Conservation (phyloP, 1,284 basidiomycete genomes). For the Leccinum fuscescens region DNA sequence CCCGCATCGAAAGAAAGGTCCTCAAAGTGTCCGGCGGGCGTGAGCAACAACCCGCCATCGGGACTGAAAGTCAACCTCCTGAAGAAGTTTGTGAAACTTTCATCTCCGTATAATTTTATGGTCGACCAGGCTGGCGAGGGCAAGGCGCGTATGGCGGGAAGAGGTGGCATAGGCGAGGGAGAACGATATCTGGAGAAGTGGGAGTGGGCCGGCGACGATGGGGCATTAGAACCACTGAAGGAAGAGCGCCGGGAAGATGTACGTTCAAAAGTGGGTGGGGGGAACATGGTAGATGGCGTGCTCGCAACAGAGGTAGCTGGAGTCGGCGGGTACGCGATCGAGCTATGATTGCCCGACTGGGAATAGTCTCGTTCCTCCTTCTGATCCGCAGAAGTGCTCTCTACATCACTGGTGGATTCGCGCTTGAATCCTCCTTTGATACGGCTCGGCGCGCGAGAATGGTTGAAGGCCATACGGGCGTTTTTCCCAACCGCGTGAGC, state of each 20-base stretch:
- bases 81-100: constrained; percentile 96
- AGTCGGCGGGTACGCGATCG: constrained; percentile 49
- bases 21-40: constrained; percentile 95
- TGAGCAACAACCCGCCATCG: constrained; percentile 89
- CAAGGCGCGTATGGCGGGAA: constrained; percentile 79
- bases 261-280: constrained; percentile 64
- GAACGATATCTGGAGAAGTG: constrained; percentile 64
- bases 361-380: constrained; percentile 33
- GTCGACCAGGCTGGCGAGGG: constrained; percentile 49
- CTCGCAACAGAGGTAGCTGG: constrained; percentile 61
- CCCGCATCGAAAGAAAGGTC: constrained; percentile 62
- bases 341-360: constrained; percentile 27
- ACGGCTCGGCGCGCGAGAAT: constrained; percentile 60
- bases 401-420: constrained; percentile 76
- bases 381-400: constrained; percentile 57
- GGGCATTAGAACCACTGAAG: constrained; percentile 79
- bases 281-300: constrained; percentile 68
- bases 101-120: constrained; percentile 88
- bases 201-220: constrained; percentile 61
- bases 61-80: constrained; percentile 91
- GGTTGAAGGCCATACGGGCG: constrained; percentile 65
- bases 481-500: constrained; percentile 85
- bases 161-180: constrained; percentile 87
- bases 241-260: constrained; percentile 82
- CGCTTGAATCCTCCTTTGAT: constrained; percentile 52